A percentile compares a stretch with the other conserved stretches of the same genome.
These are phyloP conservation scores for Akanthomyces muscarius DNA, from an alignment of 2,329 filamentous ascomycete genomes.

Conservation along the genomic window DNA sequence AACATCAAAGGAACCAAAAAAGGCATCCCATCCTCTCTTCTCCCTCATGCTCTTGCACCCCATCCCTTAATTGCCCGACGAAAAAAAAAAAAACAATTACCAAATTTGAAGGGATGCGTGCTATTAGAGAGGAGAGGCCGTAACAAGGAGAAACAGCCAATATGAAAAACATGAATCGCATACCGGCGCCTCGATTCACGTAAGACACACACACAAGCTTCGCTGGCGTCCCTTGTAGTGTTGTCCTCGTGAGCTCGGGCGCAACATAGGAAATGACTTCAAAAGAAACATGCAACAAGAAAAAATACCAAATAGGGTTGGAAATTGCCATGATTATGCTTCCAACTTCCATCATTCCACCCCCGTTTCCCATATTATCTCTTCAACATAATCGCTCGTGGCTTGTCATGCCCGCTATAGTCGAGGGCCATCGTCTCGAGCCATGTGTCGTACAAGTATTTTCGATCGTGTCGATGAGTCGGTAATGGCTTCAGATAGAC, in stretches of 20 bases:
- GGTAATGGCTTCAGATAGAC: no score
- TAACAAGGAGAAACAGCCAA: constrained; percentile 9
- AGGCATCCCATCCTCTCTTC: constrained; percentile 18
- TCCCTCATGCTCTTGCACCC: constrained; percentile 10
- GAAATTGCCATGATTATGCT: constrained; percentile 10
- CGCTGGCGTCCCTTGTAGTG: not conserved
- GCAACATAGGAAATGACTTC: constrained; percentile 12
- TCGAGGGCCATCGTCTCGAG: not conserved
- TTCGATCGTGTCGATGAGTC: not conserved
- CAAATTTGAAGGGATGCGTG: not conserved
- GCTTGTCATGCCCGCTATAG: not conserved
- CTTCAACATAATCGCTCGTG: not conserved
- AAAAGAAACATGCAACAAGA: constrained; percentile 14
- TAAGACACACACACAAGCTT: not conserved
- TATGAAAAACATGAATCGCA: constrained; percentile 8
- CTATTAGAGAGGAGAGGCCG: constrained; percentile 1
- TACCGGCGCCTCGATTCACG: constrained; percentile 1
- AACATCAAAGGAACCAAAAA: constrained; percentile 12
- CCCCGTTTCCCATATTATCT: not conserved
- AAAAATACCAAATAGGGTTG: not conserved
- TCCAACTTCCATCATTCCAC: not conserved
- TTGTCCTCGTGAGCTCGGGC: not conserved
- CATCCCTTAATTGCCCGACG: constrained; percentile 16
- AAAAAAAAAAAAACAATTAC: constrained; percentile 8
- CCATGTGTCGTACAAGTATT: not conserved